phyloP scores from a whole-genome alignment of 2,329 filamentous ascomycete genomes.

The Aspergillus felis region DNA sequence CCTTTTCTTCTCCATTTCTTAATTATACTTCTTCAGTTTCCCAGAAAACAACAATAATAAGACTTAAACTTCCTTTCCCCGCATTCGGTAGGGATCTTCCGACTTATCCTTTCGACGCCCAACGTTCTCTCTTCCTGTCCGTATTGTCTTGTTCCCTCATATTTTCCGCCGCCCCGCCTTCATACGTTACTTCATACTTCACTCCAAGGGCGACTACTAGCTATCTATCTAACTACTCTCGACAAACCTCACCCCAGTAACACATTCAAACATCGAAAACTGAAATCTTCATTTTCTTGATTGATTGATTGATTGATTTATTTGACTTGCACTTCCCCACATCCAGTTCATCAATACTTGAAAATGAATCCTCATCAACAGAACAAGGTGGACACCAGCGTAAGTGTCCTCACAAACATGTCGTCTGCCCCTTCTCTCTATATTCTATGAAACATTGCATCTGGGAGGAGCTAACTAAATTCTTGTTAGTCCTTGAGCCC shows the following conservation, averaged over 20 bases:
- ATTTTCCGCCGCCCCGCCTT: neutral
- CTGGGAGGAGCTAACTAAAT: slow-evolving; percentile 8
- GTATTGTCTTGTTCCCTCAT: neutral
- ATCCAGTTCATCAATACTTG: slow-evolving; percentile 10
- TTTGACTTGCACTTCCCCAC: neutral
- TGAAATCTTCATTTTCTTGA: neutral
- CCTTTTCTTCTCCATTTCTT: neutral
- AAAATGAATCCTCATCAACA: slow-evolving; percentile 94
- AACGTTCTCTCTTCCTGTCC: neutral
- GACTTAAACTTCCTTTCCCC: neutral
- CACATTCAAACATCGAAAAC: neutral
- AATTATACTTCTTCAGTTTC: neutral
- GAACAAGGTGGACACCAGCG: slow-evolving; percentile 96
- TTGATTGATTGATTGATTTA: neutral
- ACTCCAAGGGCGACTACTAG: neutral
- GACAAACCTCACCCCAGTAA: neutral
- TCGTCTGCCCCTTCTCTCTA: neutral
- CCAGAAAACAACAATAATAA: too few species aligned
- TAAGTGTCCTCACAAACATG: slow-evolving; percentile 49
- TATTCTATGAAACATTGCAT: neutral
- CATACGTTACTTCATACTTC: neutral
- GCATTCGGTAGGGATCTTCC: neutral
- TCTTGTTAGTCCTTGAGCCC: slow-evolving; percentile 72
- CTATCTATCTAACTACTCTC: neutral
- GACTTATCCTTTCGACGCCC: neutral